Evolutionary conservation across 177 flowering plant genomes (phyloP), one percentile per base, ranked within the genome.

Genomic region (Tripterygium wilfordii): DNA sequence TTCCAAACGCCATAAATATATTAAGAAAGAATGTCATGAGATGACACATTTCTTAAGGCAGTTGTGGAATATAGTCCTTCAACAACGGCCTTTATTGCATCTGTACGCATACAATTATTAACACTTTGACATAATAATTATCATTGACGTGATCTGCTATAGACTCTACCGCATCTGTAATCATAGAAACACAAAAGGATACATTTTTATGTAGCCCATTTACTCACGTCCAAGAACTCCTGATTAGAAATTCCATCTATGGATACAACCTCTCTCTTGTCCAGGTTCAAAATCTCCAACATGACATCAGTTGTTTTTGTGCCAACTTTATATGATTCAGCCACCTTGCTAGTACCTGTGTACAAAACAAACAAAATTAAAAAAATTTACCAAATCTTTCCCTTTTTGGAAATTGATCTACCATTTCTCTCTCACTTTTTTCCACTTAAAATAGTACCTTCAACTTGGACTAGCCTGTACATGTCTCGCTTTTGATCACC

Each of bases 381-480:
- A 30, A 30, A 6, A 6, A 30, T 30, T 30, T 7, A 30, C 12
- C 8, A 30, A 30, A 13, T n/a, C n/a, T n/a, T n/a, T n/a, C n/a
- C n/a, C n/a, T n/a, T n/a, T n/a, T n/a, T n/a, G 45, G 35, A 42
- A 29, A 38, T 28, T 22, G 12, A 30, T 30, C 38, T 22, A 45
- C 29, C 38, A 44, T 29, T 39, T 39, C 8, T 30, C 33, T 12
- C 7, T 7, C 12, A 30, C 12, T 30, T 12, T 6, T 6, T 30
- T 30, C 33, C 33, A 6, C 12, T 30, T 30, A 3, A 48, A 39
- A 33, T 35, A 53, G 39, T 82, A 89, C 98, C 96, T 66, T 76
- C 68, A 64, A 92, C 88, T 80, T 73, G 94, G 50, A 92, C 96
- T 41, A 92, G 94, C 70, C 98, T 82, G 65, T 86, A 73, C 56